Evolutionary conservation across 1,284 basidiomycete species (phyloP), one percentile per base, ranked within the genome.

Genomic region (Tilletia setariae): DNA sequence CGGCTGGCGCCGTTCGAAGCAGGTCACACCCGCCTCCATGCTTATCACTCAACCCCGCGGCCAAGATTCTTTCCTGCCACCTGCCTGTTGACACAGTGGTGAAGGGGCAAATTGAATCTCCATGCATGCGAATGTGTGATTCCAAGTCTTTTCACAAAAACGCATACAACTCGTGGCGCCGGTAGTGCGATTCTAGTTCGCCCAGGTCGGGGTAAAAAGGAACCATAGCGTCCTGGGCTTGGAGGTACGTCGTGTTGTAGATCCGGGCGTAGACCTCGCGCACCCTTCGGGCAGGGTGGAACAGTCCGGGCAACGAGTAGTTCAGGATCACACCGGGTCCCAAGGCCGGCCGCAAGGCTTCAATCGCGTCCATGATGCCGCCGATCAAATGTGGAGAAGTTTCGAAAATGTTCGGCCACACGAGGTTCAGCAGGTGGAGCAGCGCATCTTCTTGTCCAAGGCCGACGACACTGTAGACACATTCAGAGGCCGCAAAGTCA

Each of bases 371-470:
- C 79, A 82, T 81, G 67, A 79, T 74, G 2, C 93, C 92, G 43
- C 93, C 93, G 75, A 98, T 98, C 70, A 99, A 94, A 85, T 99
- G 96, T 1, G 96, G 96, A 40, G 90, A 92, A 0, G 94, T 96
- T 85, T 98, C 95, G 82, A 98, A 98, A 83, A 94, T 94, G 83
- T 98, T 98, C 2, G 96, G 96, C 94, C 95, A 98, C 28, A 98
- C 91, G 32, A 98, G 88, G 83, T 99, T 98, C 90, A 98, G 92
- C 68, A 99, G 84, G 81, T 98, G 96, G 67, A 94, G 87, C 88
- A 98, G 92, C 19, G 94, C 94, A 83, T 98, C 96, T 84, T 99
- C 96, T 79, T 94, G 94, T 0, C 96, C 96, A 16, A 98, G 87
- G 53, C 96, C 96, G 0, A 95, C 94, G 3, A 96, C 94, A 62